Percentiles rank a stretch among this genome's conserved stretches.
These are phyloP conservation scores for Trypanosoma grayi DNA, from an alignment of 208 protist genomes.

Conservation along the genomic window DNA sequence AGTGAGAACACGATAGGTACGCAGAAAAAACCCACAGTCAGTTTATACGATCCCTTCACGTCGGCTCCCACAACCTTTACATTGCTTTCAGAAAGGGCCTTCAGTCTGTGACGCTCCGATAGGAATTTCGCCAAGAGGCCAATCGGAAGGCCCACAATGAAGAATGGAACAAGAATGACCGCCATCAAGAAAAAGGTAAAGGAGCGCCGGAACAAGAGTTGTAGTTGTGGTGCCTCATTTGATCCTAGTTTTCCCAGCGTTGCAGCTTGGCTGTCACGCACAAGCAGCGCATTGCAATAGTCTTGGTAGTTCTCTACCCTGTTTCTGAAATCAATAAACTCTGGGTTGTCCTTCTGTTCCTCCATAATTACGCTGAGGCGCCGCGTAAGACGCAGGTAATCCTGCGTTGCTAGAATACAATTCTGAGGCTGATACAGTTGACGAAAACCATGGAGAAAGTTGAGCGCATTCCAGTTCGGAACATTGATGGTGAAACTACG, in stretches of 20 bases:
- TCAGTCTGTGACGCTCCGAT: constrained; percentile 44
- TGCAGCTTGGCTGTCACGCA: constrained; percentile 83
- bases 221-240: constrained; percentile 49
- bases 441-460: constrained; percentile 88
- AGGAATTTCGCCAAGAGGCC: constrained; percentile 59
- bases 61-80: constrained; percentile 91
- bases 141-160: constrained; percentile 75
- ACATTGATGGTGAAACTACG: constrained; percentile 88
- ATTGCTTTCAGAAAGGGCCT: constrained; percentile 72
- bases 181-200: constrained; percentile 79
- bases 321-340: constrained; percentile 67
- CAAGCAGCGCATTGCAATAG: constrained; percentile 74
- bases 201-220: constrained; percentile 60
- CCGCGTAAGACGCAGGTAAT: constrained; percentile 86
- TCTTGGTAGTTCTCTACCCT: constrained; percentile 83
- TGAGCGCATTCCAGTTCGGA: constrained; percentile 87
- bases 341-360: constrained; percentile 49
- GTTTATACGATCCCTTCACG: constrained; percentile 89
- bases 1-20: constrained; percentile 61
- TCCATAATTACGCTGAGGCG: constrained; percentile 79
- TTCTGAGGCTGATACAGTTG: constrained; percentile 88
- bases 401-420: constrained; percentile 59
- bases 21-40: constrained; percentile 64
- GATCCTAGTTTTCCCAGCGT: constrained; percentile 75
- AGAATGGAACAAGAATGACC: constrained; percentile 82